Base-by-base conservation (phyloP, 805 yeast species). In the Metschnikowia kunwiensis region DNA sequence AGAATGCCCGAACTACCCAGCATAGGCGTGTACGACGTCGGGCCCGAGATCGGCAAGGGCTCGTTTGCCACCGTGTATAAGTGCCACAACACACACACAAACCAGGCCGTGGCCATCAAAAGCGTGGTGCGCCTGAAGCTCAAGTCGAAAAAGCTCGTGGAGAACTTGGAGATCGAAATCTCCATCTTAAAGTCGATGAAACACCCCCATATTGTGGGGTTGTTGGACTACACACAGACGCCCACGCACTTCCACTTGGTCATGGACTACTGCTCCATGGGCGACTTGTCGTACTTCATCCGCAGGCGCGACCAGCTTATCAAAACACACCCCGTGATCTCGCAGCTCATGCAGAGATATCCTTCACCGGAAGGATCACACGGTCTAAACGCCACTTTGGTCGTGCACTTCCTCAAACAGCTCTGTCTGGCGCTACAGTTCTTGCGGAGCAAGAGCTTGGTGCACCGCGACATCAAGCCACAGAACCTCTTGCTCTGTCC, bases 181-280 rank as follows among this genome's bases (percentile, higher is more conserved):
- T 77, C 86, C 27, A 93, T 93, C 29, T 69, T 93, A 45, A 88
- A 88, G 65, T 79, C 86, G 37, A 73, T 93, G 67, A 80, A 82
- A 49, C 96, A 93, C 54, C 95, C 96, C 1, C 97, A 93, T 58
- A 84, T 93, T 37, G 98, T 93, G 8, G 82, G 82, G 12, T 67
- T 93, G 31, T 63, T 86, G 42, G 97, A 91, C 54, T 88, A 87
- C 55, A 78, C 79, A 41, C 82, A 86, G 54, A 82, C 96, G 1
- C 61, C 78, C 7, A 58, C 78, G 8, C 86, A 89, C 59, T 86
- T 88, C 65, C 91, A 87, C 57, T 67, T 93, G 44, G 80, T 91
- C 12, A 93, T 93, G 97, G 97, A 93, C 60, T 93, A 87, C 65
- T 93, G 98, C 58, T 80, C 97, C 1, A 68, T 93, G 56, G 98